Evolutionary conservation across 805 yeast species (phyloP), one percentile per base, ranked within the genome.

Genomic region (Zygosaccharomyces kombuchaensis): DNA sequence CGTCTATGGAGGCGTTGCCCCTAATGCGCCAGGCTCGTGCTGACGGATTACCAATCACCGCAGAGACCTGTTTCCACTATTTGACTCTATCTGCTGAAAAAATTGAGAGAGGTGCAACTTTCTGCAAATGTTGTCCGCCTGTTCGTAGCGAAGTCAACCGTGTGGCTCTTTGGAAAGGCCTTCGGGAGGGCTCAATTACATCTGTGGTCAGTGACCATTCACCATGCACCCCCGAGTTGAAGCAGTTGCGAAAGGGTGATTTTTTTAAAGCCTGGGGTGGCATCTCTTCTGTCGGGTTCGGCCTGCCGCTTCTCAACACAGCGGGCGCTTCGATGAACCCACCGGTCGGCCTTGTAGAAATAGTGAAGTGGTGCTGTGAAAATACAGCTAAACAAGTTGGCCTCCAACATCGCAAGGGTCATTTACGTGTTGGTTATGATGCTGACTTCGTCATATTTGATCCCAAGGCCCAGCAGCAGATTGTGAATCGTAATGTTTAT

Each of bases 221-320:
- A 3, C 98, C 97, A 2, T 90, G 98, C 67, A 87, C 96, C 0
- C 96, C 97, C 0, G 87, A 87, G 49, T 72, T 90, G 58, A 90
- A 90, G 66, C 85, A 87, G 17, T 71, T 88, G 43, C 83, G 80
- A 9, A 73, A 78, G 48, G 96, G 96, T 34, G 96, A 90, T 62
- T 90, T 90, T 63, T 80, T 90, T 56, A 77, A 82, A 29, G 95
- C 97, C 2, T 90, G 98, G 98, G 98, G 97, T 29, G 98, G 98
- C 8, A 88, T 90, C 34, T 76, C 96, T 1, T 86, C 96, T 1
- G 95, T 90, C 26, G 98, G 98, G 0, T 77, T 91, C 34, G 97
- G 97, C 0, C 72, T 90, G 38, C 86, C 95, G 0, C 75, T 89
- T 32, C 66, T 90, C 42, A 84, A 79, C 74, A 87, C 96, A 1